These are phyloP conservation scores for Phyllachora maydis DNA, from an alignment of 2,329 filamentous ascomycete species.

Conservation along the genomic window DNA sequence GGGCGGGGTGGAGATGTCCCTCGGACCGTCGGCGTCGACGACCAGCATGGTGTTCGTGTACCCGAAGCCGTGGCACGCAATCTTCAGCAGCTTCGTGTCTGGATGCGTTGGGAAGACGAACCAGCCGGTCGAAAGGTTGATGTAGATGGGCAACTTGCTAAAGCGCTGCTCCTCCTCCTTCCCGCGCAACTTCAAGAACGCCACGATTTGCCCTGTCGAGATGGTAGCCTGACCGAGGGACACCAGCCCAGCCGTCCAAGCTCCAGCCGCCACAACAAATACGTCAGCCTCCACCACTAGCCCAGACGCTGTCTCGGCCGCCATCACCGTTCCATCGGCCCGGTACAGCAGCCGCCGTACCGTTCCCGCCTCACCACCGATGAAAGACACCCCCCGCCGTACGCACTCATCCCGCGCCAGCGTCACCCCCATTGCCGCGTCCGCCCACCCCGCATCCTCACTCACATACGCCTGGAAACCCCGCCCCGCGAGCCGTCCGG, in stretches of 20 bases:
- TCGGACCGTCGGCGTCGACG: neutral
- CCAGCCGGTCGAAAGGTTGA: slow-evolving; percentile 9
- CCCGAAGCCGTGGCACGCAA: slow-evolving; percentile 10
- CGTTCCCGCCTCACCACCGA: neutral
- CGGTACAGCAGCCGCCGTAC: neutral
- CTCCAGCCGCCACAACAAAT: slow-evolving; percentile 8
- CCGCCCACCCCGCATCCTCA: slow-evolving; percentile 7
- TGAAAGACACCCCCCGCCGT: neutral
- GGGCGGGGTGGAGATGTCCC: neutral
- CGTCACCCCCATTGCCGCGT: slow-evolving; percentile 5
- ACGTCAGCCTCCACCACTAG: slow-evolving; percentile 3
- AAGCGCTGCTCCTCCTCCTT: slow-evolving; percentile 9
- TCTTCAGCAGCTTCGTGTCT: slow-evolving; percentile 8
- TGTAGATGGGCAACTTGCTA: slow-evolving; percentile 6
- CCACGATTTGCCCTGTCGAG: slow-evolving; percentile 7
- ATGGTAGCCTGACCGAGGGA: slow-evolving; percentile 5
- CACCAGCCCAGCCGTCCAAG: slow-evolving; percentile 7
- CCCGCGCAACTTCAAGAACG: slow-evolving; percentile 9
- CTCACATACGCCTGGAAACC: slow-evolving; percentile 6
- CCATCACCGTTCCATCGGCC: neutral
- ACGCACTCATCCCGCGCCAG: slow-evolving; percentile 3
- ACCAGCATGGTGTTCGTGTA: slow-evolving; percentile 2
- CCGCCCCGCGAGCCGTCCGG: slow-evolving; percentile 5
- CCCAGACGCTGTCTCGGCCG: neutral
- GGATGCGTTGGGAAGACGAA: slow-evolving; percentile 11